Base-by-base conservation (phyloP, 257 asterid species). In the Nyctanthes arbortristis region DNA sequence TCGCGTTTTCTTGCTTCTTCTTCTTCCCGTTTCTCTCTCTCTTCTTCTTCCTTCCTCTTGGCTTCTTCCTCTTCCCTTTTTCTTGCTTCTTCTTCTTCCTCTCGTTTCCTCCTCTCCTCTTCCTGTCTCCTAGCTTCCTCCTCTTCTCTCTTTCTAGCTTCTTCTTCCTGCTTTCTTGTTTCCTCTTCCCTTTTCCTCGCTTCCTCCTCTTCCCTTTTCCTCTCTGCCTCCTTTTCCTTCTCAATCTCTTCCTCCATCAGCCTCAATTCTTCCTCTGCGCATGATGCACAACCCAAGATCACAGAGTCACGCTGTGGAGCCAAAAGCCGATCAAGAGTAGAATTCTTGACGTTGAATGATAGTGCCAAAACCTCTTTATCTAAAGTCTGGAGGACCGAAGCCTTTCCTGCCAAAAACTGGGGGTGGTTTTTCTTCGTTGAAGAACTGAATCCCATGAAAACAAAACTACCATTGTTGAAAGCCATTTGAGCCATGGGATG, bases 401-500 rank as follows among this genome's bases (percentile, higher is more conserved):
- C 93, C 68, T 76, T 80, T 29, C 94, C 96, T 1, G 91, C 88
- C 3, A 93, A 37, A 64, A 71, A 90, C 28, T 88, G 98, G 43
- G 97, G 96, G 73, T 85, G 87, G 61, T 87, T 86, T 43, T 25
- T 72, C 86, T 59, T 79, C 1, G 79, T 61, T 0, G 91, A 77
- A 3, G 84, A 77, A 45, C 89, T 81, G 40, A 87, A 93, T 1
- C 98, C 96, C 86, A 83, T 49, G 74, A 90, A 90, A n/a, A 87
- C 96, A 0, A 93, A 81, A 0, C 91, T 79, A 0, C 77, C 90
- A 7, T 90, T 85, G 81, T 84, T 83, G 77, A 93, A 93, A 9
- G 96, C 84, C 86, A 90, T 84, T 68, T 93, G 97, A 3, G 96
- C 90, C 96, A 90, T 87, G 2, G 96, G 92, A 64, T 83, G 87